phyloP scores from a whole-genome alignment of 148 eudicot genomes.

The Amaranthus palmeri region DNA sequence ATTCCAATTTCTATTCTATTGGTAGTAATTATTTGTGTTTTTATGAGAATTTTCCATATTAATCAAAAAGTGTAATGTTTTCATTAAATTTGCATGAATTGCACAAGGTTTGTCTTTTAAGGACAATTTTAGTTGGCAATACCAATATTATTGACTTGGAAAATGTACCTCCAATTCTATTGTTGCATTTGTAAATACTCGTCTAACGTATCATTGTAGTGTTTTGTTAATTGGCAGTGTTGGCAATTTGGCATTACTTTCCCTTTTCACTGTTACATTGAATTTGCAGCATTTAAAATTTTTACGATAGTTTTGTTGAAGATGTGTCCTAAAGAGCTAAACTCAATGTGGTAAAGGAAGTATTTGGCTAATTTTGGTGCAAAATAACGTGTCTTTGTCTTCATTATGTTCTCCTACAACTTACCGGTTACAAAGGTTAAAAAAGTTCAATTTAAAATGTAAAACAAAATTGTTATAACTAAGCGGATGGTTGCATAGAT shows the following conservation, averaged over 20 bases:
- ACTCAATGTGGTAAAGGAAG: no score
- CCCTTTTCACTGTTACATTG: no score
- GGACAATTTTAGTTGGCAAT: background rate
- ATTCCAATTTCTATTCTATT: background rate
- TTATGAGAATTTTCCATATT: background rate
- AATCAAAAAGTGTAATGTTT: no score
- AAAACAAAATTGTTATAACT: no score
- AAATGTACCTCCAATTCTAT: background rate
- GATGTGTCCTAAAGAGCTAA: no score
- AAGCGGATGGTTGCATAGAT: no score
- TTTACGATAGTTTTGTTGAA: no score
- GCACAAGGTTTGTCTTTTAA: slow-evolving; percentile 1
- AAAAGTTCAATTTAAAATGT: no score
- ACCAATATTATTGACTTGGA: slow-evolving; percentile 1
- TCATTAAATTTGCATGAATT: slow-evolving; percentile 6
- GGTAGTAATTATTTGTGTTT: background rate
- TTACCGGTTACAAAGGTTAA: background rate
- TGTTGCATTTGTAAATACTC: background rate
- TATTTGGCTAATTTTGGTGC: background rate
- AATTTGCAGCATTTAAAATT: no score
- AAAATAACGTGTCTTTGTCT: background rate
- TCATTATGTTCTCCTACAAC: background rate
- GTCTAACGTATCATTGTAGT: background rate
- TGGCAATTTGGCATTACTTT: background rate
- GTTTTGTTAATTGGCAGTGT: background rate